These are phyloP conservation scores for Penicillium samsonianum DNA, from an alignment of 495 filamentous ascomycete genomes.

Conservation along the genomic window DNA sequence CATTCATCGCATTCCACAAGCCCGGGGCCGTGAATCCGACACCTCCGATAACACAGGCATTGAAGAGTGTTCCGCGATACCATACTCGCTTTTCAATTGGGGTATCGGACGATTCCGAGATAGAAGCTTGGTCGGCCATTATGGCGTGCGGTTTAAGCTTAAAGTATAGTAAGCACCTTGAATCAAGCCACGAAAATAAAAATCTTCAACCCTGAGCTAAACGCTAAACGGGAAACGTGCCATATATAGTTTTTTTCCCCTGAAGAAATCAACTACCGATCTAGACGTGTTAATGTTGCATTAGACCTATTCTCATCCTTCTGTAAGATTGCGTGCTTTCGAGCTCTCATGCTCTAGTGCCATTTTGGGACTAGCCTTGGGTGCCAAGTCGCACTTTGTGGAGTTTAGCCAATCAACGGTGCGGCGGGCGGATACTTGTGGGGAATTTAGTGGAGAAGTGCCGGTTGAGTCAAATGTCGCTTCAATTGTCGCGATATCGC, in stretches of 20 bases:
- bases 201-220: not conserved
- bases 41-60: slow-evolving; percentile 48
- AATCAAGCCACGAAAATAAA: not conserved
- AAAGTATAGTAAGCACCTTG: not conserved
- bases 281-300: not conserved
- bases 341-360: not conserved
- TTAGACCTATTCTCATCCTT: not conserved
- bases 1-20: slow-evolving; percentile 62
- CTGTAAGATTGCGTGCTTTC: slow-evolving; percentile 9
- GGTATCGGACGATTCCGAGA: slow-evolving; percentile 9
- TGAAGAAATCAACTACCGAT: not conserved
- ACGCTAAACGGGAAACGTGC: not conserved
- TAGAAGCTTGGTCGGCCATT: slow-evolving; percentile 8
- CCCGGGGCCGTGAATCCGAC: slow-evolving; percentile 42
- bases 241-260: not conserved
- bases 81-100: slow-evolving; percentile 38
- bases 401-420: not conserved
- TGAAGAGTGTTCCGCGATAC: slow-evolving; percentile 62
- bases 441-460: not conserved
- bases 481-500: not conserved
- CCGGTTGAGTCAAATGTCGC: not conserved
- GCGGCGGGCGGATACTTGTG: not conserved
- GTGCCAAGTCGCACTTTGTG: not conserved
- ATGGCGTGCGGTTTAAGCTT: not conserved
- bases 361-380: not conserved